Base-by-base conservation (phyloP, 352 stramenopile species). In the Globisporangium mamillatum region DNA sequence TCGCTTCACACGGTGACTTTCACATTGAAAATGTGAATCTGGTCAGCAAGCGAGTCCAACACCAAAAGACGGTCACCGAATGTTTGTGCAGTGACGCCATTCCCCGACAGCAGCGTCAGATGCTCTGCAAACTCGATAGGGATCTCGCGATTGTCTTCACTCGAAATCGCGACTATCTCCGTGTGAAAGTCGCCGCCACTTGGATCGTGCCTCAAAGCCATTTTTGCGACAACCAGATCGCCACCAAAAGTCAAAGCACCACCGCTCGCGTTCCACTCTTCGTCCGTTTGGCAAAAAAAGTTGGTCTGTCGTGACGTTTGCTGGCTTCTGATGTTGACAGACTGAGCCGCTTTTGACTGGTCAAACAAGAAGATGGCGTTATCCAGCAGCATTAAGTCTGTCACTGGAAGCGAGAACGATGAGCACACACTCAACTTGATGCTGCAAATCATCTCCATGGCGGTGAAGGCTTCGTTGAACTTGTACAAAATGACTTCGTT, bases 1-100 rank as follows among this genome's bases (percentile, higher is more conserved):
- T 90, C 80, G 27, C 78, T 90, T 29, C 77, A 73, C 24, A 85
- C 75, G 8, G 79, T 83, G 12, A 81, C 78, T 1, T 62, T 44
- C 1, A 80, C 44, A 24, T 69, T 44, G 55, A 68, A 55, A 0
- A 77, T 62, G 2, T 63, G 58, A 8, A 81, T 52, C 59, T 52
- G 59, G 32, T 64, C 41, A 18, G 52, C 41, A 0, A 72, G 0
- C 1, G 66, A 54, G 52, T 86, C 69, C 34, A 41, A 12, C 34
- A 41, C 9, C 34, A 41, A 41, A 10, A 41, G 34, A 12, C 14
- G 9, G 14, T 41, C 34, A 41, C 34, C 34, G 34, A 41, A 16
- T 12, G 34, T 41, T 41, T 41, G 3, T 6, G 34, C 34, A 41
- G 34, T 16, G 34, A 41, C 34, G 4, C 34, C 34, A 41, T 41